Conservation (phyloP, 768 basidiomycete genomes). For the Chalciporus piperatus region DNA sequence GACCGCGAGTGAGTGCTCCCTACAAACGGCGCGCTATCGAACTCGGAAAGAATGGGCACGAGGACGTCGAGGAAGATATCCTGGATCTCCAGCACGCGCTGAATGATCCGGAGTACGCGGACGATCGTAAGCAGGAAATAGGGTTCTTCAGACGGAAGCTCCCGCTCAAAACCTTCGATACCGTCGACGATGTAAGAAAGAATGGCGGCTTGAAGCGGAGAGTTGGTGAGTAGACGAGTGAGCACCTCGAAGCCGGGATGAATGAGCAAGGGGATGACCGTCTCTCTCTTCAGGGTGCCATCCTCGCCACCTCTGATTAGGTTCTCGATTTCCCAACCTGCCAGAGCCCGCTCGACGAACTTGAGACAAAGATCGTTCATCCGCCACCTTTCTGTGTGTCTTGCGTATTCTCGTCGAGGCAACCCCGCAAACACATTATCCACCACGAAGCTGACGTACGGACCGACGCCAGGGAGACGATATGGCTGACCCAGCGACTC, state of each 20-base stretch:
- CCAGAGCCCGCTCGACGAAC: constrained; percentile 82
- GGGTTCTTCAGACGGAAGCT: constrained; percentile 63
- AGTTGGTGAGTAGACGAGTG: constrained; percentile 70
- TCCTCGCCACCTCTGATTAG: constrained; percentile 60
- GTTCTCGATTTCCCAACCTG: constrained; percentile 76
- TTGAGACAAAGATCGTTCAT: constrained; percentile 82
- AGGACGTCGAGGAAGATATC: constrained; percentile 88
- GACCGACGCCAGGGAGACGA: constrained; percentile 74
- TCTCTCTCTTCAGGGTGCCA: constrained; percentile 47
- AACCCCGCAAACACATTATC: constrained; percentile 87
- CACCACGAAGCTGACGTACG: constrained; percentile 82
- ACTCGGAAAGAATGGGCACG: constrained; percentile 70
- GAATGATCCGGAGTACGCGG: constrained; percentile 78
- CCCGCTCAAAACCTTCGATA: constrained; percentile 70
- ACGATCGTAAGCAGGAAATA: constrained; percentile 73
- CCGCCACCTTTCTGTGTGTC: constrained; percentile 78
- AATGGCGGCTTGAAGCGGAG: constrained; percentile 68
- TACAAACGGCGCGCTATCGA: constrained; percentile 52
- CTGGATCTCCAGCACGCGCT: constrained; percentile 81
- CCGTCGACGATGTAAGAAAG: constrained; percentile 82
- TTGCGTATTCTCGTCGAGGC: constrained; percentile 68
- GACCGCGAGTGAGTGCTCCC: constrained; percentile 61
- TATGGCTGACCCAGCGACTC: constrained; percentile 79
- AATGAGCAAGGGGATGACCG: constrained; percentile 51
- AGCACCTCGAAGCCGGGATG: constrained; percentile 91